phyloP scores from a whole-genome alignment of 306 rosid species.

The Pyrus bretschneideri region DNA sequence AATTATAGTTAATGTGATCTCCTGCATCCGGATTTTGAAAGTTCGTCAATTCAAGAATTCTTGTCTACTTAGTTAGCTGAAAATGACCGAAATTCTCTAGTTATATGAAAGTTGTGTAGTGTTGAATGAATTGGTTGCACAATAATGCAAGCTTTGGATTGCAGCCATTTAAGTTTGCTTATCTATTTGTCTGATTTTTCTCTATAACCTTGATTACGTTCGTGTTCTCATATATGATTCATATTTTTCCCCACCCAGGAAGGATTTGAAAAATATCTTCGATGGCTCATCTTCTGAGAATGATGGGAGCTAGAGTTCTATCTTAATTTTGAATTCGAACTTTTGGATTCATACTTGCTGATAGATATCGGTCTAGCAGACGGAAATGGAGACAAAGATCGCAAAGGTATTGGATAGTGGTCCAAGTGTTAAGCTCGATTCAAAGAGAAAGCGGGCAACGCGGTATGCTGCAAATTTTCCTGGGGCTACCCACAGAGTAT shows the following conservation, averaged over 20 bases:
- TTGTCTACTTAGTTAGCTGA: not conserved
- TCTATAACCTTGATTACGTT: not conserved
- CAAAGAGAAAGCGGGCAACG: conserved; percentile 53
- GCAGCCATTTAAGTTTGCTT: not conserved
- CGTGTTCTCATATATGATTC: conserved; percentile 4
- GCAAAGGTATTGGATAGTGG: conserved; percentile 60
- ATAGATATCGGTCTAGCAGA: conserved; percentile 50
- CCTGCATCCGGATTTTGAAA: not conserved
- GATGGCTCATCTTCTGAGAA: conserved; percentile 31
- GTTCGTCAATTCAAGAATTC: not conserved
- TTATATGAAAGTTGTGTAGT: not conserved
- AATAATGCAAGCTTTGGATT: not conserved
- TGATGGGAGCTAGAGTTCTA: conserved; percentile 28
- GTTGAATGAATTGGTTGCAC: not conserved
- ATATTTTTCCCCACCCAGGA: conserved; percentile 39
- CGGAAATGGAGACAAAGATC: conserved; percentile 50
- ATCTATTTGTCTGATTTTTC: not conserved
- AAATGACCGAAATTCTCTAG: not conserved
- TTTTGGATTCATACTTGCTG: conserved; percentile 41
- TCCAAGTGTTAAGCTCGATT: conserved; percentile 19
- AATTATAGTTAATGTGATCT: not conserved
- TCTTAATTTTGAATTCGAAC: conserved; percentile 23
- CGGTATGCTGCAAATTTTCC: conserved; percentile 27
- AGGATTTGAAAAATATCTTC: conserved; percentile 38
- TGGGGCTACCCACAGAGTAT: conserved; percentile 31